These are phyloP conservation scores for Hamamelis virginiana DNA, from an alignment of 164 flowering plant species.

Conservation along the genomic window DNA sequence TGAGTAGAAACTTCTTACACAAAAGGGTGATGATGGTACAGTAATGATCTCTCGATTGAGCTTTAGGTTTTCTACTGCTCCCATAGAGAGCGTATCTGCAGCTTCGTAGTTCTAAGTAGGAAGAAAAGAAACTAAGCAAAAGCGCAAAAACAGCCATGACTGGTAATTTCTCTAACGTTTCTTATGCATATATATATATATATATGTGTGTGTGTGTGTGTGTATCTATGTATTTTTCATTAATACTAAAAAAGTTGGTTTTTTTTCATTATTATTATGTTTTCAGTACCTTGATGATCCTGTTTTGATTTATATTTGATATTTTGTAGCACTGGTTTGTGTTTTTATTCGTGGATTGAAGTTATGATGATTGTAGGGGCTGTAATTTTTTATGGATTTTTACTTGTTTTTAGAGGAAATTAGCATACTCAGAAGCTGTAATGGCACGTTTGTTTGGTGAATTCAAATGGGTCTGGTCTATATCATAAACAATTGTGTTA, in stretches of 20 bases:
- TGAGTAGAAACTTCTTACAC: neutral
- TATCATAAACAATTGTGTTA: neutral
- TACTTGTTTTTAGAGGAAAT: neutral
- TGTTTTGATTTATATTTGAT: too few species aligned
- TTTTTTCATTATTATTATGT: neutral
- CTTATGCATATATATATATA: neutral
- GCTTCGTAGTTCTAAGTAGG: too few species aligned
- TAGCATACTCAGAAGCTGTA: neutral
- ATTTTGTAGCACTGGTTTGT: neutral
- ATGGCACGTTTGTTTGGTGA: neutral
- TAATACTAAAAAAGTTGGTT: neutral
- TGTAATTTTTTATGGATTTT: neutral
- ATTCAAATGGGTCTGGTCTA: neutral
- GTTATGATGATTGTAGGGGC: neutral
- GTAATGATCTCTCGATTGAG: neutral
- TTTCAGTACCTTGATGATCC: too few species aligned
- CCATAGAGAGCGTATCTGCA: too few species aligned
- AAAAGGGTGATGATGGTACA: neutral
- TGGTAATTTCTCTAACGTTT: neutral
- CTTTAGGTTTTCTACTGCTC: neutral
- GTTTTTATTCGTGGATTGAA: neutral
- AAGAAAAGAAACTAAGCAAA: too few species aligned
- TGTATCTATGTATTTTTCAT: too few species aligned
- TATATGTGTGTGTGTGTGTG: too few species aligned
- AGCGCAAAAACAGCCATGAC: neutral